Percentiles rank a stretch among this genome's conserved stretches.
phyloP scores from a whole-genome alignment of 2,329 filamentous ascomycete genomes.

The Microdochium trichocladiopsis region DNA sequence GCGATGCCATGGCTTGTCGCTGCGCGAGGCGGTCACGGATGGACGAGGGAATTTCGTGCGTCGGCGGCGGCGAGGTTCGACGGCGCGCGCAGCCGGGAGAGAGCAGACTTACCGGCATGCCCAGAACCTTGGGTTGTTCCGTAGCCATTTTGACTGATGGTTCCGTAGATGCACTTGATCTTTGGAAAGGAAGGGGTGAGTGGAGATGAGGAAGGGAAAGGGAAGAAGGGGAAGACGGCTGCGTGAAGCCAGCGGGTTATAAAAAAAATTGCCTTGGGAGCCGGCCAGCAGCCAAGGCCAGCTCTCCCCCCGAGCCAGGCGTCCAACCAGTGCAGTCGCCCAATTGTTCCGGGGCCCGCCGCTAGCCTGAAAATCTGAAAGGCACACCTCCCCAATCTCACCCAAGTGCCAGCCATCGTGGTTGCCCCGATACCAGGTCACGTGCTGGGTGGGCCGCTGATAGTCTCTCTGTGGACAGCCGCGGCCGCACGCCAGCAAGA shows the following conservation, averaged over 20 bases:
- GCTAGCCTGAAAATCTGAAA: background rate
- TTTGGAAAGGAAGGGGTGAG: slow-evolving; percentile 48
- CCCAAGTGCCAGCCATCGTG: background rate
- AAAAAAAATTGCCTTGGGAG: slow-evolving; percentile 1
- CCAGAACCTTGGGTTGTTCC: slow-evolving; percentile 48
- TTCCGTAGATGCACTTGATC: slow-evolving; percentile 32
- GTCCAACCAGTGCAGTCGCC: background rate
- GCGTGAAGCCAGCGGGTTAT: slow-evolving; percentile 1
- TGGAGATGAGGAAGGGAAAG: slow-evolving; percentile 47
- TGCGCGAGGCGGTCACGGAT: slow-evolving; percentile 6
- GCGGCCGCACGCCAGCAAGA: background rate
- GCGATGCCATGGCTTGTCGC: slow-evolving; percentile 4
- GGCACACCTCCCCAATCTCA: background rate
- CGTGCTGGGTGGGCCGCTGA: background rate
- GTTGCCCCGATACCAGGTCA: background rate
- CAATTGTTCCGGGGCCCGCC: background rate
- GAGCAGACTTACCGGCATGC: slow-evolving; percentile 56
- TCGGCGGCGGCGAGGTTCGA: slow-evolving; percentile 2
- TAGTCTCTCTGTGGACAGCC: background rate
- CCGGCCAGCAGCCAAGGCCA: background rate
- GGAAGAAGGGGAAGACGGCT: slow-evolving; percentile 23
- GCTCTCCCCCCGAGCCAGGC: background rate
- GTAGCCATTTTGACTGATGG: slow-evolving; percentile 45
- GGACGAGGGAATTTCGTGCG: slow-evolving; percentile 20
- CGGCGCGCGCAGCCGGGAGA: slow-evolving; percentile 2